A percentile compares a stretch with the other conserved stretches of the same genome.
These are phyloP conservation scores for Chrysoporthe cubensis DNA, from an alignment of 2,329 filamentous ascomycete species.

Conservation along the genomic window DNA sequence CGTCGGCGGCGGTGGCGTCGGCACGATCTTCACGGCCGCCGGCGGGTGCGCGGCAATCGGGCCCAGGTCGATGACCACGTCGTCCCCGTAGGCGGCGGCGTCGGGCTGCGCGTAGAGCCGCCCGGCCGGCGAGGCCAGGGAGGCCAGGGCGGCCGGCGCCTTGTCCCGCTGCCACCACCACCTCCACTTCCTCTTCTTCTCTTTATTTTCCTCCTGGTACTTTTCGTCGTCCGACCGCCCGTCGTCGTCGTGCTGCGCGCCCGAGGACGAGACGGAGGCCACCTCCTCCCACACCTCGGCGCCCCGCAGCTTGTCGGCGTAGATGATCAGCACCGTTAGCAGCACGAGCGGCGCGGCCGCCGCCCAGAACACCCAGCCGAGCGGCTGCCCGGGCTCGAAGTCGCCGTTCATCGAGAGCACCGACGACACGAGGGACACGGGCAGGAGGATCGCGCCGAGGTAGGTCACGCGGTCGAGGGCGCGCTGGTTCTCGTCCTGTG, in stretches of 20 bases:
- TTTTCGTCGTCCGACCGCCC: too few relatives aligned
- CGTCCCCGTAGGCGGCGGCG: conserved; percentile 25
- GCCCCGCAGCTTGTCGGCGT: conserved; percentile 52
- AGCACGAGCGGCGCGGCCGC: conserved; percentile 44
- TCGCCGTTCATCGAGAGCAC: conserved; percentile 52
- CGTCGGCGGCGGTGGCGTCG: too few relatives aligned
- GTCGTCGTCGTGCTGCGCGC: not conserved
- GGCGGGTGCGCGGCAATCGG: too few relatives aligned
- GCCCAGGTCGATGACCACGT: conserved; percentile 30
- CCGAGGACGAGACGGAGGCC: conserved; percentile 34
- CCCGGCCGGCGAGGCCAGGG: too few relatives aligned
- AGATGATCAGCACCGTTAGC: conserved; percentile 48
- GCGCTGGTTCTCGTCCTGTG: conserved; percentile 41
- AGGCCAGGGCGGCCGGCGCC: not conserved
- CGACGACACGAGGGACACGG: conserved; percentile 51
- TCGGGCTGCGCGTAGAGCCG: conserved; percentile 21
- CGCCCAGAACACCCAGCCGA: conserved; percentile 56
- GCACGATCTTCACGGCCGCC: too few relatives aligned
- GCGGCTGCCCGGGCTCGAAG: conserved; percentile 45
- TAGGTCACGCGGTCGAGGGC: conserved; percentile 54
- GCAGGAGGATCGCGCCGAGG: conserved; percentile 53
- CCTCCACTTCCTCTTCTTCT: not conserved
- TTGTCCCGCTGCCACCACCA: too few relatives aligned
- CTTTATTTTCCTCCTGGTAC: not conserved
- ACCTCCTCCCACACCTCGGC: conserved; percentile 53